Evolutionary conservation across 768 basidiomycete genomes (phyloP).

Genomic region (Paxillus involutus): DNA sequence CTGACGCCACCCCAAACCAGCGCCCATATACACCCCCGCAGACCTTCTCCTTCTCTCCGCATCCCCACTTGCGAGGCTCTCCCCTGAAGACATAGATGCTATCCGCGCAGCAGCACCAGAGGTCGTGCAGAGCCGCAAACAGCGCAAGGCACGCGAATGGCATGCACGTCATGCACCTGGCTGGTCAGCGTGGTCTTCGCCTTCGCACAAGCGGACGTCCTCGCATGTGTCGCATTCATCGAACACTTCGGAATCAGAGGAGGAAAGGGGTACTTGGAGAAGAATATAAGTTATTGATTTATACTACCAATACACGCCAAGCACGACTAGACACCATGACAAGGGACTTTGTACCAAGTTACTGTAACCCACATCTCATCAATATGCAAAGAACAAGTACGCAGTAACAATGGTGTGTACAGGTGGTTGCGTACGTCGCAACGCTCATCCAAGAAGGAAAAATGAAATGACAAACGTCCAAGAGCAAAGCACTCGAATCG

Average conservation of each 20-base stretch:
- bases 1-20: neutral
- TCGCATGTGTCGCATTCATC: neutral
- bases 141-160: constrained; percentile 28
- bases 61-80: constrained; percentile 20
- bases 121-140: constrained; percentile 24
- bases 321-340: neutral
- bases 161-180: constrained; percentile 3
- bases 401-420: no score
- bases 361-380: neutral
- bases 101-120: constrained; percentile 25
- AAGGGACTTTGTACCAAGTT: neutral
- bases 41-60: constrained; percentile 23
- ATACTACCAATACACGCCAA: neutral
- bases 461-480: no score
- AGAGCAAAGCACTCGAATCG: neutral
- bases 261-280: constrained; percentile 19
- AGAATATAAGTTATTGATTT: neutral
- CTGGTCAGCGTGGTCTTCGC: neutral
- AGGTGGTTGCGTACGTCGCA: no score
- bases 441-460: no score
- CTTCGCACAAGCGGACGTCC: neutral
- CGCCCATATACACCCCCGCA: constrained; percentile 23
- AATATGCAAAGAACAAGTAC: neutral
- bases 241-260: constrained; percentile 16
- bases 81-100: neutral